Conservation (phyloP, 2,329 filamentous ascomycete genomes). For the Neoarthrinium moseri region DNA sequence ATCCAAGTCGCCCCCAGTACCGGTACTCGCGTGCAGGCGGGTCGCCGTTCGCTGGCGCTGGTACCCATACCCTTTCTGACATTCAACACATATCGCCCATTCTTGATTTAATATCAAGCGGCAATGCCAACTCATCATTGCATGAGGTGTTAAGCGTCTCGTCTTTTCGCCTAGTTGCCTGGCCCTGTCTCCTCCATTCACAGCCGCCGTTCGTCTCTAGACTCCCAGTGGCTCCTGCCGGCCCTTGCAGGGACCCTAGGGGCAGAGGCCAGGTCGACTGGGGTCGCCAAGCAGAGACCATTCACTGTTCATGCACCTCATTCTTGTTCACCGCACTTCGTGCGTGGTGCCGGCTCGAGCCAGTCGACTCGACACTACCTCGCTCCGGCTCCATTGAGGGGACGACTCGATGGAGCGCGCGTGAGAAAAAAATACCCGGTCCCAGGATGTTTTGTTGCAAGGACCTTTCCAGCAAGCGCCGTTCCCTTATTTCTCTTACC, state of each 20-base stretch:
- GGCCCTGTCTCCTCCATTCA: conserved; percentile 24
- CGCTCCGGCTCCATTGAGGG: background rate
- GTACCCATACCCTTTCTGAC: conserved; percentile 30
- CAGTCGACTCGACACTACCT: background rate
- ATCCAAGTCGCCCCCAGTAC: conserved; percentile 23
- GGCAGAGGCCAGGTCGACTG: conserved; percentile 21
- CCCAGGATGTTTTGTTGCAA: conserved; percentile 6
- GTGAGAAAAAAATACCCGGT: background rate
- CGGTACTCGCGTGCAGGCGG: conserved; percentile 21
- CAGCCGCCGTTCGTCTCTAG: conserved; percentile 16
- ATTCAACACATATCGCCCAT: conserved; percentile 10
- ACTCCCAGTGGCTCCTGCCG: conserved; percentile 9
- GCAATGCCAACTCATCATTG: conserved; percentile 78
- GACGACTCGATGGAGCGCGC: background rate
- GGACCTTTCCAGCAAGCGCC: conserved; percentile 12
- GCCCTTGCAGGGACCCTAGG: conserved; percentile 11
- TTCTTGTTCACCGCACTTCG: conserved; percentile 17
- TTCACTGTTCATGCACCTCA: conserved; percentile 46
- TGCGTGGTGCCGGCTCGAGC: conserved; percentile 2
- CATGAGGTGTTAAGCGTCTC: conserved; percentile 55
- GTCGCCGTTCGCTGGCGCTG: conserved; percentile 16
- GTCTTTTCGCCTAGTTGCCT: conserved; percentile 34
- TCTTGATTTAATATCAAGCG: conserved; percentile 55
- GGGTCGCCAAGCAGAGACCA: conserved; percentile 25
- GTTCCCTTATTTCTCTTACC: conserved; percentile 7